Evolutionary conservation across 1,284 basidiomycete genomes (phyloP).

Genomic region (Paramarasmius palmivorus): DNA sequence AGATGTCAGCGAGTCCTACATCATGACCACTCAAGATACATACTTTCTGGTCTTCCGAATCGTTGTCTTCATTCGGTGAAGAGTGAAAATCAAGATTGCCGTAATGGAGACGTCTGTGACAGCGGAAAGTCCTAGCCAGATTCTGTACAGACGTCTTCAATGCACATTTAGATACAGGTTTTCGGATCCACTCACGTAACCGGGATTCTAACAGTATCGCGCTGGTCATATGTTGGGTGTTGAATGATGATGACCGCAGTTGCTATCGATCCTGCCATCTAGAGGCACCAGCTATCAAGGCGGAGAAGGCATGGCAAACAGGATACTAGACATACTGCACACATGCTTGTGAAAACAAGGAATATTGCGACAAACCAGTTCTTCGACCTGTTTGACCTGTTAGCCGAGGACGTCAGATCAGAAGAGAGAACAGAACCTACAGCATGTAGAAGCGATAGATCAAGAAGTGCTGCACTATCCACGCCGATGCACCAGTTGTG

Average conservation of each 20-base stretch:
- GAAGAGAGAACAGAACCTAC: neutral
- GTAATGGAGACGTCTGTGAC: neutral
- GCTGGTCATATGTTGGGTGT: neutral
- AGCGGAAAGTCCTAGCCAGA: neutral
- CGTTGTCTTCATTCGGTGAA: neutral
- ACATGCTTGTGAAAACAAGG: neutral
- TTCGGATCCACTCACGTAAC: neutral
- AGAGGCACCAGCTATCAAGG: neutral
- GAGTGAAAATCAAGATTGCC: neutral
- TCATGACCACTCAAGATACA: neutral
- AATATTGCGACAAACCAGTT: neutral
- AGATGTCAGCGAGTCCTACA: neutral
- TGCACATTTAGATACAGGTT: neutral
- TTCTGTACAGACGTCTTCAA: neutral
- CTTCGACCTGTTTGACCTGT: no score
- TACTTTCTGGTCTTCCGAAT: neutral
- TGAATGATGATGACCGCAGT: neutral
- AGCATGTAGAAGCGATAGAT: neutral
- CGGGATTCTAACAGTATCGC: neutral
- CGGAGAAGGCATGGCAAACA: no score
- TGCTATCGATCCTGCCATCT: neutral
- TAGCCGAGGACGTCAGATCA: neutral
- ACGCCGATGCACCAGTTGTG: neutral
- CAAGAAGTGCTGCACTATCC: slow-evolving; percentile 1
- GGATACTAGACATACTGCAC: neutral